Evolutionary conservation across 495 filamentous ascomycete genomes (phyloP), one percentile per base, ranked within the genome.

Genomic region (Halenospora varia): DNA sequence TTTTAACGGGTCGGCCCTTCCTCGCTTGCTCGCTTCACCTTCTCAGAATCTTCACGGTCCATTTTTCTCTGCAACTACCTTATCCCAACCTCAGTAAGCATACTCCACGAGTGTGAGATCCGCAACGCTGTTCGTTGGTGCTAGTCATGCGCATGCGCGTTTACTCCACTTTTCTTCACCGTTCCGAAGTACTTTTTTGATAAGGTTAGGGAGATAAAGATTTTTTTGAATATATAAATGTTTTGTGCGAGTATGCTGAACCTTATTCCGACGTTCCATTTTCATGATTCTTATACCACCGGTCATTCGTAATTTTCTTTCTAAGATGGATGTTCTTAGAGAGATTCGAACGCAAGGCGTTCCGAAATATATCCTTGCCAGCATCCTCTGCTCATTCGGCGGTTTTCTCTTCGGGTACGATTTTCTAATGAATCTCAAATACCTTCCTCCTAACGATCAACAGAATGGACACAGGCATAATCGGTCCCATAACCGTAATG

Each of bases 401-500:
- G 63, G 56, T 3, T 22, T 51, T 39, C 49, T 66, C 11, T 66
- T 66, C 26, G 60, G 63, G 60, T 65, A 52, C 1, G 42, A 26
- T 26, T 46, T 29, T 13, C 44, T n/a, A 11, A 3, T 25, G n/a
- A n/a, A n/a, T n/a, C n/a, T n/a, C n/a, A n/a, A n/a, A n/a, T n/a
- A n/a, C n/a, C n/a, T n/a, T n/a, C n/a, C 46, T 24, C 17, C 17
- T 54, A 48, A 55, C 44, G 44, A 51, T 1, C 18, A 15, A 19
- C 20, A 62, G 62, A 13, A 44, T 66, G 19, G 83, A 88, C 50
- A 87, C 82, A 0, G 83, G 85, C 2, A 78, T 77, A 3, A 85
- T 88, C 47, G 86, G 86, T 0, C 78, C 82, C 10, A 69, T 87
- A 0, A 86, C 82, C 6, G 69, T 74, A 19, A 87, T 89, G 86